Conservation (phyloP, 2,329 filamentous ascomycete genomes). For the Salinomyces thailandicus region DNA sequence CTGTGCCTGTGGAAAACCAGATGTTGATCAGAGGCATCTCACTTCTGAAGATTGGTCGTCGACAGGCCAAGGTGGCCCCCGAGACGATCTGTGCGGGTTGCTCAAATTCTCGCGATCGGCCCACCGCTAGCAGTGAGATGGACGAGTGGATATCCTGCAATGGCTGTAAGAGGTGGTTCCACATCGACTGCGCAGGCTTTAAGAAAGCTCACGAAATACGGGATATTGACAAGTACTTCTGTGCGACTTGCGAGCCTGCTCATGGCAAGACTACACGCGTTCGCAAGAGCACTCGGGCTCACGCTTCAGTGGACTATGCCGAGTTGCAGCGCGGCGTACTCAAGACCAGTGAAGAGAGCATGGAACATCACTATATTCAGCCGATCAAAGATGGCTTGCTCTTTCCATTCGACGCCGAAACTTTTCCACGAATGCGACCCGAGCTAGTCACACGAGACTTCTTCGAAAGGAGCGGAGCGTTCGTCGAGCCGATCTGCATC, state of each 20-base stretch:
- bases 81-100: constrained; percentile 47
- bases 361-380: constrained; percentile 58
- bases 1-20: constrained; percentile 19
- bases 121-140: constrained; percentile 37
- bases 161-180: constrained; percentile 58
- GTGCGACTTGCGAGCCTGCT: constrained; percentile 46
- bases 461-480: constrained; percentile 52
- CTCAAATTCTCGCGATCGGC: constrained; percentile 42
- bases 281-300: constrained; percentile 54
- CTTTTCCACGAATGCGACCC: constrained; percentile 53
- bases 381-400: constrained; percentile 52
- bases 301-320: constrained; percentile 58
- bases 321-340: constrained; percentile 56
- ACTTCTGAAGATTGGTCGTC: constrained; percentile 19
- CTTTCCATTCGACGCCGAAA: constrained; percentile 50
- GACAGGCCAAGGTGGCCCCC: constrained; percentile 20
- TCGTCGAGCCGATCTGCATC: constrained; percentile 57
- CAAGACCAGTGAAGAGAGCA: constrained; percentile 53
- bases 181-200: constrained; percentile 57
- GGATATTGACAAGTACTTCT: constrained; percentile 59
- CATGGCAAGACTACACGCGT: constrained; percentile 56
- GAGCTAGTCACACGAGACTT: constrained; percentile 54
- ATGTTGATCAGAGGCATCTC: constrained; percentile 18
- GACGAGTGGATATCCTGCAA: constrained; percentile 60
- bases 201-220: constrained; percentile 53